Evolutionary conservation across 768 basidiomycete genomes (phyloP).

Genomic region (Mycena floridula): DNA sequence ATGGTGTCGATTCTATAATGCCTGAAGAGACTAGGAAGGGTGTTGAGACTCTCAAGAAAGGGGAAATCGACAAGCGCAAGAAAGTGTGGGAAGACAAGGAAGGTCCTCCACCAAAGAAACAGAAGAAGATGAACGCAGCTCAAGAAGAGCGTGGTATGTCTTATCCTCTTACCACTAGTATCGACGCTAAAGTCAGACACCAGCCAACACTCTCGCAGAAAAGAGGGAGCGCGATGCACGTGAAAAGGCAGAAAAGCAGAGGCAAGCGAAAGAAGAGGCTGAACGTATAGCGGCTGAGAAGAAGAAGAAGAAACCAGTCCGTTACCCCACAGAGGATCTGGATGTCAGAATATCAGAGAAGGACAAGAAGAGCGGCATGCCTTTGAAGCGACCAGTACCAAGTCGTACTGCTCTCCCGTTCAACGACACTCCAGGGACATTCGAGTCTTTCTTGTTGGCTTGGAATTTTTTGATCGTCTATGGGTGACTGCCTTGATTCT

Average conservation of each 20-base stretch:
- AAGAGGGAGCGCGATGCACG: constrained; percentile 65
- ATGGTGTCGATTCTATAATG: constrained; percentile 82
- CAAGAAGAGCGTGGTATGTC: constrained; percentile 68
- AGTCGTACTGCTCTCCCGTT: constrained; percentile 63
- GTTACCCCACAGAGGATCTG: constrained; percentile 91
- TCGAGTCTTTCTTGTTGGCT: constrained; percentile 82
- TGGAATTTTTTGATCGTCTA: constrained; percentile 96
- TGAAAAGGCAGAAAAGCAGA: constrained; percentile 63
- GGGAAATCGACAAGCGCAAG: constrained; percentile 90
- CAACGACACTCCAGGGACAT: constrained; percentile 52
- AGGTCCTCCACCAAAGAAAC: constrained; percentile 74
- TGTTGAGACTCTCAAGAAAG: constrained; percentile 76
- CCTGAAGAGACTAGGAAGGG: constrained; percentile 76
- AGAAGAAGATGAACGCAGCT: constrained; percentile 68
- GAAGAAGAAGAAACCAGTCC: constrained; percentile 85
- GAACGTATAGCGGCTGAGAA: constrained; percentile 69
- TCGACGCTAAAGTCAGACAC: constrained; percentile 2
- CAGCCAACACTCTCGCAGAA: constrained; percentile 38
- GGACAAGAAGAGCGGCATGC: constrained; percentile 76
- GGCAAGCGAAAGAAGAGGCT: constrained; percentile 61
- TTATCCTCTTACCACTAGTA: constrained; percentile 3
- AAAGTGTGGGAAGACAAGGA: constrained; percentile 88
- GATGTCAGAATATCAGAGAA: constrained; percentile 76
- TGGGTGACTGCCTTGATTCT: constrained; percentile 76
- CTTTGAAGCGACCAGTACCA: constrained; percentile 58